These are phyloP conservation scores for Gilbertella persicaria DNA, from an alignment of 371 early-diverging fungal genomes.

Conservation along the genomic window DNA sequence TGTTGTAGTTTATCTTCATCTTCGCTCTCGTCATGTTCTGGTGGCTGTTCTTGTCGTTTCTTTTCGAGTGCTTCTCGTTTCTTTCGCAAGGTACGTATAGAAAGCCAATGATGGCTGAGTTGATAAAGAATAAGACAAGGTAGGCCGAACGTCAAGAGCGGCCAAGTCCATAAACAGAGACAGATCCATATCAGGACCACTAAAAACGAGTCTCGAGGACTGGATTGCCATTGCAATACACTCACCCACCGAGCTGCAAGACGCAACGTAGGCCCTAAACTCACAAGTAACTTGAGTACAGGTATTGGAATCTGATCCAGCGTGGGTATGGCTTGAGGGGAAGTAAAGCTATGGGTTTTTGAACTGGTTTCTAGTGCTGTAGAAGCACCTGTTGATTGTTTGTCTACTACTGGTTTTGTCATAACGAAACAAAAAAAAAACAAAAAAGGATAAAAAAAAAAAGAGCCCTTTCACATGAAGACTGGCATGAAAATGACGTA, in stretches of 20 bases:
- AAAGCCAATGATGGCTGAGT: conserved; percentile 33
- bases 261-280: conserved; percentile 31
- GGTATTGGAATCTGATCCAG: conserved; percentile 49
- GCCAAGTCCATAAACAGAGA: conserved; percentile 37
- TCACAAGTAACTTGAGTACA: conserved; percentile 30
- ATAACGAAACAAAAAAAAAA: neutral
- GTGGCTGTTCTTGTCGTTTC: conserved; percentile 21
- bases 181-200: conserved; percentile 29
- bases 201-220: conserved; percentile 29
- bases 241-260: conserved; percentile 7
- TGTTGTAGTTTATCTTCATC: conserved; percentile 23
- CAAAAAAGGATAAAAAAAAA: neutral
- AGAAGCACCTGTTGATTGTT: neutral
- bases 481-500: neutral
- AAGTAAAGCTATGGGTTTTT: conserved; percentile 26
- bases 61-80: conserved; percentile 36
- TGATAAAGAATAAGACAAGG: conserved; percentile 29
- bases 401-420: neutral
- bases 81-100: conserved; percentile 18
- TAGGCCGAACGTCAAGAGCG: conserved; percentile 28
- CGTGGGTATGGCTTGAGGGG: conserved; percentile 36
- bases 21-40: conserved; percentile 4
- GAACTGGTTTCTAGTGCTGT: neutral
- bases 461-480: neutral
- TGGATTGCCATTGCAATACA: conserved; percentile 31